Percentiles rank a stretch among this genome's conserved stretches.
These are phyloP conservation scores for Phytopythium cucurbitacearum DNA, from an alignment of 352 stramenopile genomes.

Conservation along the genomic window DNA sequence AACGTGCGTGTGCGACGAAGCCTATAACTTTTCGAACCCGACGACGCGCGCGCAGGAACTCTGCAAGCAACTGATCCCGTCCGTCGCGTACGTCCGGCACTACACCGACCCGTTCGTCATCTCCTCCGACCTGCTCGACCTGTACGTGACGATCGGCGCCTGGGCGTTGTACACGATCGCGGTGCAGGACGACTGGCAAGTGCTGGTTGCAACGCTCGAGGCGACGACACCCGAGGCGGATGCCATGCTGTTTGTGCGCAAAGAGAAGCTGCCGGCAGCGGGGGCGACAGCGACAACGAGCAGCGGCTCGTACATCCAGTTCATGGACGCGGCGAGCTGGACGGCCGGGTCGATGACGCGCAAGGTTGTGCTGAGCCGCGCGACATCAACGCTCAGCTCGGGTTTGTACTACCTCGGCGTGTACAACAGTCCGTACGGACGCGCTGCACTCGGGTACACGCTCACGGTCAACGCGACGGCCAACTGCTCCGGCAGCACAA, in stretches of 20 bases:
- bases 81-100: slow-evolving; percentile 53
- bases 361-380: slow-evolving; percentile 55
- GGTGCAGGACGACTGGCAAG: slow-evolving; percentile 53
- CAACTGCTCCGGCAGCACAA: slow-evolving; percentile 25
- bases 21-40: slow-evolving; percentile 47
- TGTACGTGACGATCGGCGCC: slow-evolving; percentile 34
- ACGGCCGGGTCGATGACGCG: slow-evolving; percentile 25
- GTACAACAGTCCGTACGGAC: slow-evolving; percentile 67
- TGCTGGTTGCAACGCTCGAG: slow-evolving; percentile 46
- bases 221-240: slow-evolving; percentile 37
- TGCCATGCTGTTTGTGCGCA: slow-evolving; percentile 70
- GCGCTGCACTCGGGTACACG: slow-evolving; percentile 34
- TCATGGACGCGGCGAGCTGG: slow-evolving; percentile 47
- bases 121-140: slow-evolving; percentile 27
- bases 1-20: slow-evolving; percentile 58
- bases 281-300: slow-evolving; percentile 9
- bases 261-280: slow-evolving; percentile 44
- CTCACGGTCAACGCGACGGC: slow-evolving; percentile 50
- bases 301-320: slow-evolving; percentile 32
- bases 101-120: slow-evolving; percentile 44
- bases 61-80: slow-evolving; percentile 55
- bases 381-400: slow-evolving; percentile 59
- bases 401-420: slow-evolving; percentile 75
- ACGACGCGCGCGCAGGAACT: slow-evolving; percentile 36
- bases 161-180: slow-evolving; percentile 65